Percentiles rank a stretch among this genome's conserved stretches.
These are phyloP conservation scores for Antrodiella citrinella DNA, from an alignment of 768 basidiomycete species.

Conservation along the genomic window DNA sequence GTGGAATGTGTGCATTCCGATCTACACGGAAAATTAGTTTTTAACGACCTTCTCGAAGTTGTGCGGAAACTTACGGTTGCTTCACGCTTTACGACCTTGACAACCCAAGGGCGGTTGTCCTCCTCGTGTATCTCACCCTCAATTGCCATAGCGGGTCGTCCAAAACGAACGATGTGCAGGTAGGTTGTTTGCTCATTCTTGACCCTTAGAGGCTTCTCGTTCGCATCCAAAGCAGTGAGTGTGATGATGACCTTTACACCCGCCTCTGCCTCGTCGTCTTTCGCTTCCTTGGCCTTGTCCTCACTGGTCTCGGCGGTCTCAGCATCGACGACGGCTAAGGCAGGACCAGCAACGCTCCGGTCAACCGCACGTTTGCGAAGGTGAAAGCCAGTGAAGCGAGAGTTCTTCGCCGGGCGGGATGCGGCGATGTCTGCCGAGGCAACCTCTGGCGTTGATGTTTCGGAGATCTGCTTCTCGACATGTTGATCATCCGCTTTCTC, in stretches of 20 bases:
- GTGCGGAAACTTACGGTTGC: constrained; percentile 48
- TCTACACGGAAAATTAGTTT: constrained; percentile 33
- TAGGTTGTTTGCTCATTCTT: constrained; percentile 88
- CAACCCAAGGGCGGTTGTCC: constrained; percentile 74
- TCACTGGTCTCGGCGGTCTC: constrained; percentile 32
- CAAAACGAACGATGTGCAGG: constrained; percentile 73
- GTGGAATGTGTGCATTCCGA: constrained; percentile 90
- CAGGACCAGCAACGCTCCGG: constrained; percentile 62
- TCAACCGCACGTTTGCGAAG: constrained; percentile 50
- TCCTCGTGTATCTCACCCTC: constrained; percentile 22
- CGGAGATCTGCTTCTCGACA: constrained; percentile 9
- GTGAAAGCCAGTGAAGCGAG: constrained; percentile 51
- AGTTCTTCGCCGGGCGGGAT: constrained; percentile 17
- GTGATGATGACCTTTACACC: constrained; percentile 76
- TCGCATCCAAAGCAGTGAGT: constrained; percentile 73
- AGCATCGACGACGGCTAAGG: constrained; percentile 71
- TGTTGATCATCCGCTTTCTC: constrained; percentile 5
- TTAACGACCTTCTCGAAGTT: neutral
- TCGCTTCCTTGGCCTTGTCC: constrained; percentile 31
- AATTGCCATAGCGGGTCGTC: constrained; percentile 27
- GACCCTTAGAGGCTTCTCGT: constrained; percentile 56
- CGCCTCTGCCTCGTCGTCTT: constrained; percentile 37
- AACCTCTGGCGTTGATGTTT: constrained; percentile 4
- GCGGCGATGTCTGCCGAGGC: constrained; percentile 12
- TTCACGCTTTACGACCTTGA: constrained; percentile 88